Percentiles rank a stretch among this genome's conserved stretches.
These are phyloP conservation scores for Diaporthe ampelina DNA, from an alignment of 2,329 filamentous ascomycete species.

Conservation along the genomic window DNA sequence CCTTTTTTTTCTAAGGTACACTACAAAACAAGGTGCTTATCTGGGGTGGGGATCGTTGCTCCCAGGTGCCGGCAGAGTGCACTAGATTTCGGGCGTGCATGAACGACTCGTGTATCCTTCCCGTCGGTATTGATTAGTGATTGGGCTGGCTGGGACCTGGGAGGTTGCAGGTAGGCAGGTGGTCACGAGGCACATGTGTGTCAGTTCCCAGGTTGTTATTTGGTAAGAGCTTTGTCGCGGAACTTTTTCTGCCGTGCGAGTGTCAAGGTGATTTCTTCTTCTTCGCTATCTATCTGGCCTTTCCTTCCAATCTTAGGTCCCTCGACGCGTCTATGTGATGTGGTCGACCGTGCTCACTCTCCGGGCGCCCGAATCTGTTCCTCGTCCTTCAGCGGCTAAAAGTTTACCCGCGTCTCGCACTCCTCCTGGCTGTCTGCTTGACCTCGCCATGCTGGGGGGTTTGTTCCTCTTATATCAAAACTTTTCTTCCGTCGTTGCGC, in stretches of 20 bases:
- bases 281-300: neutral
- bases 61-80: neutral
- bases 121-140: constrained; percentile 9
- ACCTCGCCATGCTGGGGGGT: too few relatives aligned
- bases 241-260: neutral
- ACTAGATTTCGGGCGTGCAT: neutral
- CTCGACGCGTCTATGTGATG: neutral
- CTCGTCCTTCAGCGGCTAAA: neutral
- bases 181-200: neutral
- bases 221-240: constrained; percentile 5
- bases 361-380: neutral
- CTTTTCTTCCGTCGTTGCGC: neutral
- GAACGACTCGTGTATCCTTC: constrained; percentile 30
- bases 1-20: neutral
- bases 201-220: neutral
- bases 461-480: neutral
- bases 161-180: neutral
- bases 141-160: neutral
- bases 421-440: neutral
- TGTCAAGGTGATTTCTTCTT: neutral
- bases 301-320: neutral
- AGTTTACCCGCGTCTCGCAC: neutral
- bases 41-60: constrained; percentile 1
- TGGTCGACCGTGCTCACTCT: too few relatives aligned
- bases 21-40: neutral